Base-by-base conservation (phyloP, 768 basidiomycete species). In the Rhodosporidiobolus odoratus region DNA sequence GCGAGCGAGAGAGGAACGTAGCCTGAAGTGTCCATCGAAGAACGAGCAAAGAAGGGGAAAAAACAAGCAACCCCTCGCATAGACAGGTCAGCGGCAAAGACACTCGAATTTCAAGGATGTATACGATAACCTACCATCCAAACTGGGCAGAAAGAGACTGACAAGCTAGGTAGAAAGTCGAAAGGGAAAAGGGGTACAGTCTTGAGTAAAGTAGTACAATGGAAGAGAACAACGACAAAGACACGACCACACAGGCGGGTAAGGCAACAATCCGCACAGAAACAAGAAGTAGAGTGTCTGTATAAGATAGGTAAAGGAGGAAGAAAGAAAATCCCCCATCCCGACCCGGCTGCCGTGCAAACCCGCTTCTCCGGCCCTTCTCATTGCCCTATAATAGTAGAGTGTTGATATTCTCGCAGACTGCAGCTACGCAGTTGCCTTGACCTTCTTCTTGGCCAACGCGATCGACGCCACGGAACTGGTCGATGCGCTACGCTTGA, bases 401-500 rank as follows among this genome's bases (percentile, higher is more conserved):
- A 43, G 43, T 9, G 21, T 41, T 58, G 37, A 34, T 35, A 15
- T 6, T 15, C 52, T 27, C 27, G 52, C 35, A 19, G 8, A 21
- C n/a, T n/a, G 30, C 32, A 16, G 47, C 38, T n/a, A 17, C n/a
- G 13, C 38, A 4, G 34, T 25, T 16, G 58, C 66, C 63, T 69
- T 67, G 50, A 47, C 57, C 52, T 73, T 67, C 54, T 65, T 68
- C 61, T 66, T 58, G 25, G 32, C n/a, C 4, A 58, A 58, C 57
- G 68, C 61, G 43, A 68, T 73, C n/a, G 64, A 64, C 17, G 58
- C 47, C 43, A 69, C 62, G 48, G 62, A 65, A 34, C 60, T 58
- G 35, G 63, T 65, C 64, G 67, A 68, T n/a, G 60, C 61, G 52
- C 65, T 73, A 30, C 72, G 67, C 68, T 73, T 73, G n/a, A 70